Base-by-base conservation (phyloP, 2,329 filamentous ascomycete species). In the Rhinocladiella mackenziei region DNA sequence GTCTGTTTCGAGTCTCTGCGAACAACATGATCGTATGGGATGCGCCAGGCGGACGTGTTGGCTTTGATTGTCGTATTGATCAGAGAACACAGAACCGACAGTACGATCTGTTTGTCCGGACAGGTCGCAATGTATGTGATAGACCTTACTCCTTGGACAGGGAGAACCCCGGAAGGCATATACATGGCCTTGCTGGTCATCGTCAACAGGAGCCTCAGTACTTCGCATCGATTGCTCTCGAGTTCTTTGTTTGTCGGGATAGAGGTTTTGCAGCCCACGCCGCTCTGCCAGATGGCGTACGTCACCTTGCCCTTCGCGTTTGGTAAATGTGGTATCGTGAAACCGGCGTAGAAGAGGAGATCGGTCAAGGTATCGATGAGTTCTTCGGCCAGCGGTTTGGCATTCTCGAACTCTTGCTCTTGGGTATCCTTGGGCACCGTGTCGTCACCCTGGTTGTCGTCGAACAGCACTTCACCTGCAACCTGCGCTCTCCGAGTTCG, bases 231-330 rank as follows among this genome's bases (percentile, higher is more conserved):
- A 65, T 96, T 96, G 68, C 77, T 94, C 69, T 98, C 92, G 46
- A 87, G 84, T 58, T 97, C 89, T 64, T 88, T 94, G 39, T 83
- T 96, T 3, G 89, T 91, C 7, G 83, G 83, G 56, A 94, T 81
- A 4, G 89, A 80, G 11, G 85, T 86, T 64, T 95, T 94, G 71
- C 91, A 97, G 10, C 92, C 92, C 20, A 98, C 91, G 35, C 92
- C 92, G 61, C 87, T 97, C 69, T 96, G 89, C 92, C 92, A 98
- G 62, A 98, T 97, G 41, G 88, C 84, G 66, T 92, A 95, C 5
- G 84, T 85, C 43, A 96, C 85, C 63, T 92, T 94, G 51, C 78
- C 77, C 60, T 84, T 88, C 41, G 80, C 79, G 44, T 81, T 75
- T 10, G 80, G 75, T 30, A 85, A 77, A 45, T 75, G 78, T 7